Conservation (phyloP, 2,329 filamentous ascomycete species). For the Paramyrothecium roridum region DNA sequence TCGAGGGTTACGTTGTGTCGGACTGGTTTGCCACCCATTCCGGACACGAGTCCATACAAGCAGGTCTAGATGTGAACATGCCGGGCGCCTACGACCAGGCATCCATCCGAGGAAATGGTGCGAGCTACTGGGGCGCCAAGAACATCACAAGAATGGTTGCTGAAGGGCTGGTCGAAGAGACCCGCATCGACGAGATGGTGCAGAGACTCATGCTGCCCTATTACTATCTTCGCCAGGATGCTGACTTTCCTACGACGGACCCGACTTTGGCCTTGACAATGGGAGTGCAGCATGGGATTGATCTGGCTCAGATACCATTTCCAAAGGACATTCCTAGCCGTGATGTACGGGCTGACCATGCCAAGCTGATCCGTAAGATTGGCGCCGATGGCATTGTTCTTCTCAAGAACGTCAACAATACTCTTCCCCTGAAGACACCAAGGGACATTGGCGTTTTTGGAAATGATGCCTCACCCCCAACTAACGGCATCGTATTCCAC, state of each 20-base stretch:
- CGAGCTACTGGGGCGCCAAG: neutral
- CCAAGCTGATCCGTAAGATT: conserved; percentile 49
- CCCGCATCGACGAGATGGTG: neutral
- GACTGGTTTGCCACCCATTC: conserved; percentile 30
- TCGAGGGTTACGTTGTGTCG: conserved; percentile 66
- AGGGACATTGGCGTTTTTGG: conserved; percentile 54
- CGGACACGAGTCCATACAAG: neutral
- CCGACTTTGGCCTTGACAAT: neutral
- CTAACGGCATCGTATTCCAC: neutral
- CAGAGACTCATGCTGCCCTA: neutral
- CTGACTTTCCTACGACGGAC: neutral
- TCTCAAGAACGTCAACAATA: conserved; percentile 62
- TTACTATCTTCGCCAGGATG: neutral
- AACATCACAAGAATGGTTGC: neutral
- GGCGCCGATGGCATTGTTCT: conserved; percentile 55
- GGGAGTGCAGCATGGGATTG: neutral
- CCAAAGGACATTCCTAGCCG: conserved; percentile 1
- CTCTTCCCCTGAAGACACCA: conserved; percentile 53
- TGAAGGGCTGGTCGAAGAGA: neutral
- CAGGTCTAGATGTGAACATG: neutral
- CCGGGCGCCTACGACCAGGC: neutral
- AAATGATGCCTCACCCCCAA: neutral
- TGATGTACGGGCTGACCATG: conserved; percentile 36
- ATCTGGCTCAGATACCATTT: neutral
- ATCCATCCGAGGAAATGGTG: neutral